Percentiles rank a stretch among this genome's conserved stretches.
These are phyloP conservation scores for Cucumis sativus DNA, from an alignment of 306 rosid genomes.

Conservation along the genomic window DNA sequence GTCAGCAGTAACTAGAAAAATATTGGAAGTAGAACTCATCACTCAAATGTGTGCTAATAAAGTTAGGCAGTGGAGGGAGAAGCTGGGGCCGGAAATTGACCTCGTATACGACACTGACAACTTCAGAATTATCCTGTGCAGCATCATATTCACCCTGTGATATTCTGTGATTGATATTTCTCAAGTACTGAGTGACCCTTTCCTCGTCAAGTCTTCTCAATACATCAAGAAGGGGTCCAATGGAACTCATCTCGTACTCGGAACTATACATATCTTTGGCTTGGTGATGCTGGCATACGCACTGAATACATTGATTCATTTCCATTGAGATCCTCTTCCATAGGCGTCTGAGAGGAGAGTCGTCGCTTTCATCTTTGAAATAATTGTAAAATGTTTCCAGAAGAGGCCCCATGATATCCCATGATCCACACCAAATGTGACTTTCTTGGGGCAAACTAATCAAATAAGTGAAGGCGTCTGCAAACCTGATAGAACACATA, in stretches of 20 bases:
- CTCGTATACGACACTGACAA: slow-evolving; percentile 80
- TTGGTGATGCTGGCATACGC: slow-evolving; percentile 82
- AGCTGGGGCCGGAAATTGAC: slow-evolving; percentile 1
- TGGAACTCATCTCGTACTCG: slow-evolving; percentile 68
- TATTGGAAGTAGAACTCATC: not conserved
- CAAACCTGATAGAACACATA: slow-evolving; percentile 46
- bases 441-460: slow-evolving; percentile 47
- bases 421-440: slow-evolving; percentile 86
- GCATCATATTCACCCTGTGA: slow-evolving; percentile 44
- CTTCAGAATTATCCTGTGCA: slow-evolving; percentile 49
- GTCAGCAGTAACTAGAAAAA: not conserved
- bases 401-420: slow-evolving; percentile 91
- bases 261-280: slow-evolving; percentile 53
- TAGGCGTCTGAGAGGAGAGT: slow-evolving; percentile 70
- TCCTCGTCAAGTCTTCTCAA: slow-evolving; percentile 67
- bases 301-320: slow-evolving; percentile 62
- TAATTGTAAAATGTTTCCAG: slow-evolving; percentile 89
- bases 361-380: slow-evolving; percentile 51
- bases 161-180: slow-evolving; percentile 46
- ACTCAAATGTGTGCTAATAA: not conserved
- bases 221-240: slow-evolving; percentile 77
- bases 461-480: slow-evolving; percentile 61
- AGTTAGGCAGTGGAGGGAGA: not conserved
- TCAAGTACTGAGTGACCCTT: slow-evolving; percentile 59
- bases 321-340: slow-evolving; percentile 79